Evolutionary conservation across 352 stramenopile species (phyloP), one percentile per base, ranked within the genome.

Genomic region (Globisporangium spiculum): DNA sequence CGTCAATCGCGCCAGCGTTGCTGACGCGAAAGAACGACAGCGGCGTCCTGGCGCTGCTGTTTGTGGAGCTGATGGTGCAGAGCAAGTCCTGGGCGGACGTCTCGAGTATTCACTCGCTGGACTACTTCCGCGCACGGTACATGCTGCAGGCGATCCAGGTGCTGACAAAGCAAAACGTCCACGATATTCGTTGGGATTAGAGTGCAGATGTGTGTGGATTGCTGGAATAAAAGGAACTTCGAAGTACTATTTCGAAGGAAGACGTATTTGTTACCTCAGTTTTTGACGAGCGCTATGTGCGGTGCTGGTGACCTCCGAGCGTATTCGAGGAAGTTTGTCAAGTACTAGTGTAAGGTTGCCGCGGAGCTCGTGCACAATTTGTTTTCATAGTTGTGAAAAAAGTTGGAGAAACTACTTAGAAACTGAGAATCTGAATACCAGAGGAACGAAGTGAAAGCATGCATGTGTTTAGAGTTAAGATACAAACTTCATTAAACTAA

Each of bases 121-220:
- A 59, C 52, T 68, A 68, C 54, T 68, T 63, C 20, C 63, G 63
- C 18, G 12, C 62, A 18, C 63, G 63, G n/a, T 68, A 63, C 54
- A 34, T 69, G 54, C 26, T 69, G 55, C 64, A 69, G 7, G 53
- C 63, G 22, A 34, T 68, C 26, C 53, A 68, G 22, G 63, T 68
- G 9, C 53, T 63, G 36, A 56, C 18, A 12, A 63, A 57, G 24
- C 63, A 66, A 24, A 54, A 66, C 24, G 53, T 66, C 7, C 48
- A 66, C 34, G 3, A 34, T 0, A 66, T 60, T 18, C 30, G 14
- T 22, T 60, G 30, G 32, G 3, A 26, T 30, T 46, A n/a, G 36
- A 24, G 53, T 24, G 4, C 8, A 24, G 26, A 26, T 34, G 8
- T 44, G 36, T 44, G 8, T 38, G 32, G 32, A 3, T 44, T 18